Evolutionary conservation across 345 rosid species (phyloP).

Genomic region (Hibiscus trionum): DNA sequence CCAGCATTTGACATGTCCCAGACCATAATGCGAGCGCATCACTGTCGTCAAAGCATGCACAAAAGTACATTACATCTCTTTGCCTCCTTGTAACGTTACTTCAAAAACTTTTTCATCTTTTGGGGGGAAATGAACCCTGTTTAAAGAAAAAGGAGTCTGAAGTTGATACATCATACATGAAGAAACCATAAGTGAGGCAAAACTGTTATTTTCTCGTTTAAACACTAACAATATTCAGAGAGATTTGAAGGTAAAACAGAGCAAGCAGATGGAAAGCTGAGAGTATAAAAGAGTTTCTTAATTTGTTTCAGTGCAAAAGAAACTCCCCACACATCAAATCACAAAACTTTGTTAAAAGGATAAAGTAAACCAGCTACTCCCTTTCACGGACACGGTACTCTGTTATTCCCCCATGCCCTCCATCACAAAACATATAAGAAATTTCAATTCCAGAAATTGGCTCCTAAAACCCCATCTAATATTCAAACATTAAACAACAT

Average conservation of each 20-base stretch:
- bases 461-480: not conserved
- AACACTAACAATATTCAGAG: not conserved
- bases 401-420: not conserved
- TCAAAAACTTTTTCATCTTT: slow-evolving; percentile 55
- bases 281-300: not conserved
- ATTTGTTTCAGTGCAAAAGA: not conserved
- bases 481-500: not conserved
- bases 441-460: not conserved
- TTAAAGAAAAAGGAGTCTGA: slow-evolving; percentile 3
- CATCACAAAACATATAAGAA: not conserved
- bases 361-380: not conserved
- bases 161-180: not conserved
- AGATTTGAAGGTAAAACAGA: not conserved
- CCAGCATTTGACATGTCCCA: too few species aligned
- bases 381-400: not conserved
- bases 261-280: not conserved
- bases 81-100: slow-evolving; percentile 40
- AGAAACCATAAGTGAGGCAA: not conserved
- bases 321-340: not conserved
- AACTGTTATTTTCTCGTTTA: not conserved
- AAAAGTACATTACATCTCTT: slow-evolving; percentile 60
- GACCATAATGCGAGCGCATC: slow-evolving; percentile 13
- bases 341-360: not conserved
- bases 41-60: slow-evolving; percentile 49
- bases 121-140: slow-evolving; percentile 49